Evolutionary conservation across 1,139 yeast species (phyloP).

Genomic region (Hyphopichia pseudoburtonii): DNA sequence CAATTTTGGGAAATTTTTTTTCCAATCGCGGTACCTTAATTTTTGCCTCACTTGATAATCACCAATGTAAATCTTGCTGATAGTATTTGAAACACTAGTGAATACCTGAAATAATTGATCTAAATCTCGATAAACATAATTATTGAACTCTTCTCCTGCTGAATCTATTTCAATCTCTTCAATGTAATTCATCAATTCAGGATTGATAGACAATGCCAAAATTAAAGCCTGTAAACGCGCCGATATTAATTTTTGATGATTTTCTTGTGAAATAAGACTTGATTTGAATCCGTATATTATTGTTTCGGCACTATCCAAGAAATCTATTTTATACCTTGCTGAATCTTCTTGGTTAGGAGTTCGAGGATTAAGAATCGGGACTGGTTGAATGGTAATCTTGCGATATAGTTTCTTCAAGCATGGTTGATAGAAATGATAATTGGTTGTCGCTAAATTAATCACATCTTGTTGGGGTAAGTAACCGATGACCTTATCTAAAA

Average conservation of each 20-base stretch:
- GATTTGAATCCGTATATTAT: conserved; percentile 25
- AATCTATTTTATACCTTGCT: conserved; percentile 19
- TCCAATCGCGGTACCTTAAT: conserved; percentile 5
- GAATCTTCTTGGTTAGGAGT: conserved; percentile 7
- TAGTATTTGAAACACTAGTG: background rate
- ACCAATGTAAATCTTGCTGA: conserved; percentile 16
- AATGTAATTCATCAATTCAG: conserved; percentile 21
- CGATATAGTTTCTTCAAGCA: conserved; percentile 31
- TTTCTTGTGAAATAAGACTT: conserved; percentile 13
- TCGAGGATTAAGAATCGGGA: conserved; percentile 18
- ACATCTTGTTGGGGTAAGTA: conserved; percentile 37
- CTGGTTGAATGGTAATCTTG: conserved; percentile 24
- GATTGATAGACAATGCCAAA: conserved; percentile 28
- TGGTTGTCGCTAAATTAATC: conserved; percentile 36
- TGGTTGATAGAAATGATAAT: conserved; percentile 36
- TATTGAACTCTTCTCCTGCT: conserved; percentile 1
- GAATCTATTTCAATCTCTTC: conserved; percentile 15
- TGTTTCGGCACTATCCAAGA: conserved; percentile 22
- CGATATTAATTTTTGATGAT: conserved; percentile 18
- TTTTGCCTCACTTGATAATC: conserved; percentile 13
- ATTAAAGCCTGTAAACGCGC: conserved; percentile 30
- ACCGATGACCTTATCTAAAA: conserved; percentile 17
- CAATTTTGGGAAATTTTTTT: conserved; percentile 2
- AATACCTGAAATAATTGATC: conserved; percentile 9
- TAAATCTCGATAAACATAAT: conserved; percentile 9